Evolutionary conservation across 257 asterid genomes (phyloP), one percentile per base, ranked within the genome.

Genomic region (Solanum chilense): DNA sequence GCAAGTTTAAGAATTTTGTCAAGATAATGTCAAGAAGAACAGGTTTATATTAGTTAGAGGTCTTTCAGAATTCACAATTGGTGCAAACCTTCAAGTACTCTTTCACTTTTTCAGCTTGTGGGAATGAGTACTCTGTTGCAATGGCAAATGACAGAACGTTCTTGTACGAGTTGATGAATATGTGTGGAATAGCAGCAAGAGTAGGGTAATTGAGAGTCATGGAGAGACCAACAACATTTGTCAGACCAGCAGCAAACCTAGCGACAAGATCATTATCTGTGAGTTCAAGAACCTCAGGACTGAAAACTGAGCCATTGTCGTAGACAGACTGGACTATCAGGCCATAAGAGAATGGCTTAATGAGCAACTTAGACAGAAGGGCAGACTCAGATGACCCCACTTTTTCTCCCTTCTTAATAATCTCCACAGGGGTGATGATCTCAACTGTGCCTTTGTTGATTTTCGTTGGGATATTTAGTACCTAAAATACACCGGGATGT

Each of bases 281-380:
- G 23, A 90, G 89, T 15, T 87, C 83, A 82, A 90, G 92, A 66
- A 90, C 81, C 88, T 85, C 88, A 23, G 92, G 90, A 23, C 71
- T 81, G 75, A 90, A 90, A 13, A 89, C 90, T 13, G 91, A 89
- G 39, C 92, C 91, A 89, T 87, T 87, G 31, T 90, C 92, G 23
- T 88, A 90, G 33, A 90, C 90, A 75, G 83, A 44, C 74, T 87
- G 86, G 49, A 90, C 92, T 11, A 90, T n/a, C 27, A 90, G 86
- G 35, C 92, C 92, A 58, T 89, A 90, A 14, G 92, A 90, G 91
- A 90, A 90, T 73, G 92, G 92, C 85, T 90, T 90, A 21, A 89
- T 89, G 37, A 75, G 86, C 33, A 89, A 89, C 91, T 89, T 90
- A 12, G 92, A 13, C 49, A 90, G 90, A 85, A 90, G 91, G 16